phyloP scores from a whole-genome alignment of 176 grass and related monocot species.

The Zea luxurians region DNA sequence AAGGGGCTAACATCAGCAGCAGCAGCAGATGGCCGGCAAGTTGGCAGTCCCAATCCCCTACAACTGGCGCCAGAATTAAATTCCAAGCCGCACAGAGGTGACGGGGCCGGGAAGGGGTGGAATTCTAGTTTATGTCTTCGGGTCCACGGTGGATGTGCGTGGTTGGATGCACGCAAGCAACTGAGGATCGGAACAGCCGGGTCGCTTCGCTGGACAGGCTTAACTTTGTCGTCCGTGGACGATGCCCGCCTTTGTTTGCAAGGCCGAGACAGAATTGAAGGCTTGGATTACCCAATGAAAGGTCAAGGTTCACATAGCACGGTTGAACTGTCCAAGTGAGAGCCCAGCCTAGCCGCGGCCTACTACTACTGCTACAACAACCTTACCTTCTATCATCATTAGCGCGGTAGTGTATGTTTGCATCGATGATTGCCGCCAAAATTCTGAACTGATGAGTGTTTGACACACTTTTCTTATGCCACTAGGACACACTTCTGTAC shows the following conservation, averaged over 20 bases:
- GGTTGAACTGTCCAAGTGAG: constrained; percentile 12
- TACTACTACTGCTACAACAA: too few species aligned
- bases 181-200: constrained; percentile 39
- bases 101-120: constrained; percentile 9
- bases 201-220: constrained; percentile 38
- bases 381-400: background rate
- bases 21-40: constrained; percentile 42
- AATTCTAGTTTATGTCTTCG: constrained; percentile 40
- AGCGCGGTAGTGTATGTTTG: background rate
- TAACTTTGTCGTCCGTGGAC: constrained; percentile 36
- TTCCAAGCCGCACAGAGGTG: constrained; percentile 29
- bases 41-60: constrained; percentile 57
- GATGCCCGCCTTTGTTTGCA: constrained; percentile 3
- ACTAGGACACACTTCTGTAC: background rate
- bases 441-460: background rate
- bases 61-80: constrained; percentile 47
- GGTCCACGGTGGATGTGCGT: constrained; percentile 50
- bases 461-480: background rate
- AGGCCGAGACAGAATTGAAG: constrained; percentile 39
- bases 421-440: constrained; percentile 14
- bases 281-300: constrained; percentile 15
- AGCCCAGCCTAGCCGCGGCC: background rate
- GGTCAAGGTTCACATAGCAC: constrained; percentile 26
- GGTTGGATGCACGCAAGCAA: constrained; percentile 43
- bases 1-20: constrained; percentile 47